These are phyloP conservation scores for Phylloporus arenicola DNA, from an alignment of 768 basidiomycete genomes.

Conservation along the genomic window DNA sequence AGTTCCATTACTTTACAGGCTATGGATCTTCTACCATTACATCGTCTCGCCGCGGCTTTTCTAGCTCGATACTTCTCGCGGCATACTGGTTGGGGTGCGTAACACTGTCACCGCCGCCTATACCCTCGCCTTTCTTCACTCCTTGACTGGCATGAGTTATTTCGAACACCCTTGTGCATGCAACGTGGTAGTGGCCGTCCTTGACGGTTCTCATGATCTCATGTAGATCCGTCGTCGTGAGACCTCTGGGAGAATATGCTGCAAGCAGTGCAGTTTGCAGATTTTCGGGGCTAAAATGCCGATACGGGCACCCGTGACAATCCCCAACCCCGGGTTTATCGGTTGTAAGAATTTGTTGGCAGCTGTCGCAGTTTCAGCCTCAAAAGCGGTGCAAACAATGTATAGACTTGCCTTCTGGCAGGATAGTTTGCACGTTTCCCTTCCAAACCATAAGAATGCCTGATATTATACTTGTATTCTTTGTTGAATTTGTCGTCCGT, in stretches of 20 bases:
- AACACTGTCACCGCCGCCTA: slow-evolving; percentile 81
- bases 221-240: slow-evolving; percentile 63
- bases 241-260: slow-evolving; percentile 57
- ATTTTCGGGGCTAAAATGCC: slow-evolving; percentile 81
- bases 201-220: slow-evolving; percentile 83
- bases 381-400: neutral
- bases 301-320: slow-evolving; percentile 88
- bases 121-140: slow-evolving; percentile 84
- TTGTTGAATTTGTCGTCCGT: slow-evolving; percentile 97
- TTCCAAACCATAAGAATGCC: slow-evolving; percentile 91
- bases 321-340: slow-evolving; percentile 65
- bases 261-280: slow-evolving; percentile 71
- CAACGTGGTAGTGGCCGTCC: slow-evolving; percentile 82
- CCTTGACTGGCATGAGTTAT: slow-evolving; percentile 71
- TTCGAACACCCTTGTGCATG: slow-evolving; percentile 96
- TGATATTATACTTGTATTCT: slow-evolving; percentile 94
- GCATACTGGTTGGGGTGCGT: slow-evolving; percentile 93
- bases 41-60: slow-evolving; percentile 39
- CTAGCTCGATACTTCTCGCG: slow-evolving; percentile 65
- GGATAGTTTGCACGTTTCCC: slow-evolving; percentile 93
- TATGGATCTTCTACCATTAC: slow-evolving; percentile 39
- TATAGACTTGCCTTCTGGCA: slow-evolving; percentile 66
- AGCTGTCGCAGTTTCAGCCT: slow-evolving; percentile 45
- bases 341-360: slow-evolving; percentile 75
- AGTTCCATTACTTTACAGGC: too few species aligned